Percentiles rank a stretch among this genome's conserved stretches.
Evolutionary conservation across 768 basidiomycete species (phyloP).

Genomic region (Strobilomyces confusus): DNA sequence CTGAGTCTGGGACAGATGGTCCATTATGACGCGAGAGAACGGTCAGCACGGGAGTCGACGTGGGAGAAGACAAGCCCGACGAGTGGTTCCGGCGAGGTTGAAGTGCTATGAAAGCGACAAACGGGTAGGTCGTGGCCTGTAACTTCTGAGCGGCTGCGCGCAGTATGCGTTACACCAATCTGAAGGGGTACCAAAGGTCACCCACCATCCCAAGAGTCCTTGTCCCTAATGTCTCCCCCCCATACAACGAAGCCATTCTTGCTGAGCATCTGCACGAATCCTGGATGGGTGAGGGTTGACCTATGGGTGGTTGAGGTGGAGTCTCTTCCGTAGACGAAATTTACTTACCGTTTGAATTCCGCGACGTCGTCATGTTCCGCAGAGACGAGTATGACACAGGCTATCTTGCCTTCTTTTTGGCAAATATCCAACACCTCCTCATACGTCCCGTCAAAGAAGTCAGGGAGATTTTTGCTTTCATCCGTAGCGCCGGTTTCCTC

Average conservation of each 20-base stretch:
- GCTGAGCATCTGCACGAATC: constrained; percentile 62
- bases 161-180: background rate
- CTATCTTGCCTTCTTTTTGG: constrained; percentile 67
- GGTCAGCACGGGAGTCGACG: constrained; percentile 54
- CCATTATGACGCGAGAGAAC: constrained; percentile 87
- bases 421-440: constrained; percentile 72
- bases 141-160: constrained; percentile 60
- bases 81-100: constrained; percentile 58
- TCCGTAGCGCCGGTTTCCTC: constrained; percentile 76
- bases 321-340: background rate
- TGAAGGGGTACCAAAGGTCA: background rate
- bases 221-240: constrained; percentile 87
- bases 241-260: constrained; percentile 81
- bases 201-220: constrained; percentile 75
- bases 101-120: constrained; percentile 86
- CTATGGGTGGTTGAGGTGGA: constrained; percentile 32
- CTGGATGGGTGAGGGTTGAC: constrained; percentile 69
- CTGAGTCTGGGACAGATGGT: constrained; percentile 42
- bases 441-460: constrained; percentile 78
- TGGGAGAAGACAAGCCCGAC: constrained; percentile 32
- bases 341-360: constrained; percentile 77
- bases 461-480: constrained; percentile 58
- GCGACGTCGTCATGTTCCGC: constrained; percentile 88
- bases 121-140: constrained; percentile 88
- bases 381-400: constrained; percentile 79